These are phyloP conservation scores for Aspergillus udagawae DNA, from an alignment of 2,329 filamentous ascomycete genomes.

Conservation along the genomic window DNA sequence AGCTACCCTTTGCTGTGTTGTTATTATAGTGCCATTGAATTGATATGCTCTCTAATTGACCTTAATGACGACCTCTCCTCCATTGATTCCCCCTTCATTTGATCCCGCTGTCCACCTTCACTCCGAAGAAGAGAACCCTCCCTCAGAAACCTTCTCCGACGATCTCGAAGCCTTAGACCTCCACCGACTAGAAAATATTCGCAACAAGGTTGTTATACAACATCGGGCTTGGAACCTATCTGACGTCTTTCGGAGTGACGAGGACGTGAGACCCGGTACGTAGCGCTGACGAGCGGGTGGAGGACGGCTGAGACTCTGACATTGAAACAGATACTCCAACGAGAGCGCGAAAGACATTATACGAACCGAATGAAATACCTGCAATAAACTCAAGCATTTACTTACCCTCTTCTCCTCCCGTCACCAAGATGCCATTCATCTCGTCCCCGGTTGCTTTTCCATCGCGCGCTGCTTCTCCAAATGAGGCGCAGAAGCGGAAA, in stretches of 20 bases:
- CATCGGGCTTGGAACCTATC: constrained; percentile 41
- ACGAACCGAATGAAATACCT: constrained; percentile 9
- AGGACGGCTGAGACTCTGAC: constrained; percentile 1
- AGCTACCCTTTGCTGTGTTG: not conserved
- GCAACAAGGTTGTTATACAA: constrained; percentile 40
- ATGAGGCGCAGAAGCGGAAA: constrained; percentile 39
- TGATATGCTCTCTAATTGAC: constrained; percentile 16
- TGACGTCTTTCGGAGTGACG: constrained; percentile 42
- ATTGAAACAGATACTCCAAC: constrained; percentile 35
- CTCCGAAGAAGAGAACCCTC: constrained; percentile 38
- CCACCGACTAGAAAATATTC: constrained; percentile 30
- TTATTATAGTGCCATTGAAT: constrained; percentile 1
- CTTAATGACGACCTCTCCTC: constrained; percentile 34
- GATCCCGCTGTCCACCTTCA: constrained; percentile 49
- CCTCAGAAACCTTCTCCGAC: constrained; percentile 36
- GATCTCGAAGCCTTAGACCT: constrained; percentile 38
- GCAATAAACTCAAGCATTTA: constrained; percentile 12
- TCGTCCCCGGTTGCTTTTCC: constrained; percentile 37
- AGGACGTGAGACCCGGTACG: constrained; percentile 36
- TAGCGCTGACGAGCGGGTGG: not conserved
- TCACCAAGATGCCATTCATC: constrained; percentile 37
- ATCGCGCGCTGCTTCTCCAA: constrained; percentile 33
- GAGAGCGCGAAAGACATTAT: constrained; percentile 17
- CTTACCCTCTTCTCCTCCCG: constrained; percentile 33
- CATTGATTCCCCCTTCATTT: constrained; percentile 45